Evolutionary conservation across 208 protist species (phyloP), one percentile per base, ranked within the genome.

Genomic region (Leishmania tropica): DNA sequence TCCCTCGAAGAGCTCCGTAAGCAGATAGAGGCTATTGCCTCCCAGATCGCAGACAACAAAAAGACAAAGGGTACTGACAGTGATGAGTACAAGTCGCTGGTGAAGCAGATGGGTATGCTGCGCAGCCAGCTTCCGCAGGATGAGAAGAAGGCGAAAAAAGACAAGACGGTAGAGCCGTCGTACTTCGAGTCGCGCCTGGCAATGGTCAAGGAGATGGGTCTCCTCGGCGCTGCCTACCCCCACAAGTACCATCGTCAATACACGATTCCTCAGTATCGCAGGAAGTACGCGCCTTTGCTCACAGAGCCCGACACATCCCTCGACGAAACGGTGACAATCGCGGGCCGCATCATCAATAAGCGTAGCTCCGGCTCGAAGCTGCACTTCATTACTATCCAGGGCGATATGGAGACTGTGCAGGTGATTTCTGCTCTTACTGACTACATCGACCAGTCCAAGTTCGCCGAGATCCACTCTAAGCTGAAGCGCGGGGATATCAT

Each of bases 401-500:
- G 96, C 37, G 98, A 99, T 75, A 94, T 96, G 71, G 89, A 93
- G 19, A 96, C 94, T 19, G 48, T 99, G n/a, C 99, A 99, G 91
- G 86, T 99, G 7, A 93, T 99, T 60, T 94, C 92, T 15, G 68
- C 87, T 1, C 6, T 91, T 15, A 67, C 54, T 1, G 91, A 97
- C 56, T 98, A 97, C 83, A 87, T 81, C 10, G 80, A 86, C 64
- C 79, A 83, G 31, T 92, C 94, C 5, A 92, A 91, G 47, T 99
- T 99, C 81, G 70, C 81, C 1, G 81, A 92, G 11, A 93, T 99
- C 65, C 95, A 99, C 83, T 81, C 76, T 28, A 80, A 89, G 58
- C 78, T 99, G 21, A 95, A 98, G 85, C 93, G 99, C 80, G 99
- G 99, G 77, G 99, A 99, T 88, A 99, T 99, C 54, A 96, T 99